A percentile compares a stretch with the other conserved stretches of the same genome.
Conservation (phyloP, 1,284 basidiomycete species). For the Heliocybe sulcata region DNA sequence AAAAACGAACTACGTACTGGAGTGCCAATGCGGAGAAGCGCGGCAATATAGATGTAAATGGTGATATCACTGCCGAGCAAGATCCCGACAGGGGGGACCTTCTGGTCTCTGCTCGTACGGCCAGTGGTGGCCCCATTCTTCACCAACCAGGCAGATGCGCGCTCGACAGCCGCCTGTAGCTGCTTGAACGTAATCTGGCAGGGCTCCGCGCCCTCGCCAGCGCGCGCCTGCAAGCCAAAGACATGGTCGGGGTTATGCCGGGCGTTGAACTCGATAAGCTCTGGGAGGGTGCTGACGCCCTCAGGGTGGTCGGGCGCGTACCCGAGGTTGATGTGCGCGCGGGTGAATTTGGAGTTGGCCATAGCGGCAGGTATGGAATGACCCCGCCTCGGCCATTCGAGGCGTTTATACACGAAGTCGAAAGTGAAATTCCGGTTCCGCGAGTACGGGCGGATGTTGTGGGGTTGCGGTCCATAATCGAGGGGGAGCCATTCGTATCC, state of each 20-base stretch:
- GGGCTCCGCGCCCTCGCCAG: constrained; percentile 12
- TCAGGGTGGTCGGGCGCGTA: constrained; percentile 17
- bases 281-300: constrained; percentile 24
- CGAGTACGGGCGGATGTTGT: too few relatives aligned
- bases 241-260: constrained; percentile 24
- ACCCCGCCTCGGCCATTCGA: not conserved
- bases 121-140: constrained; percentile 18
- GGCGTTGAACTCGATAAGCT: constrained; percentile 28
- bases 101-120: constrained; percentile 14
- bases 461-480: too few relatives aligned
- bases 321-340: constrained; percentile 26
- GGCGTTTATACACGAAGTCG: not conserved
- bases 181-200: constrained; percentile 24
- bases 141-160: constrained; percentile 25
- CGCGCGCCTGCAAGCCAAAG: constrained; percentile 24
- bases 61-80: constrained; percentile 28
- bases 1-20: constrained; percentile 17
- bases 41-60: constrained; percentile 28
- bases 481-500: too few relatives aligned
- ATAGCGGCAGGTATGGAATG: not conserved
- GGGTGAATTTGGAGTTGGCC: constrained; percentile 16
- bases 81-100: constrained; percentile 25
- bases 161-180: constrained; percentile 23
- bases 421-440: too few relatives aligned
- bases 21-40: constrained; percentile 25